Percentiles rank a stretch among this genome's conserved stretches.
Evolutionary conservation across 305 asterid species (phyloP).

Genomic region (Plantago coronopus): DNA sequence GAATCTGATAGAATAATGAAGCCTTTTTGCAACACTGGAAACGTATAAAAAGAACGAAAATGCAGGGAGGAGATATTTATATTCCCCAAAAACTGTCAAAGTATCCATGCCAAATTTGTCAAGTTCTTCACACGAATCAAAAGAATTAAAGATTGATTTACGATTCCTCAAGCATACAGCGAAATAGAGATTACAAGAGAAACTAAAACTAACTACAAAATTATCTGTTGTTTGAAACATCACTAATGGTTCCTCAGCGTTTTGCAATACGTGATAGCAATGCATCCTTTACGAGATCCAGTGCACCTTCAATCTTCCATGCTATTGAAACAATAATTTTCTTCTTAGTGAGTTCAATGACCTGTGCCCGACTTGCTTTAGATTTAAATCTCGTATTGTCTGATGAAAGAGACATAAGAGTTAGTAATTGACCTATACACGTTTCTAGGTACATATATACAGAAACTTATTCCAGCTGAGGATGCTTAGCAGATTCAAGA

Average conservation of each 20-base stretch:
- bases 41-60: too few species aligned
- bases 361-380: constrained; percentile 31
- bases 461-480: neutral
- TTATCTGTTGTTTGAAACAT: constrained; percentile 12
- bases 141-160: constrained; percentile 10
- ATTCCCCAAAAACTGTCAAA: too few species aligned
- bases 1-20: too few species aligned
- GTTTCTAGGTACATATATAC: neutral
- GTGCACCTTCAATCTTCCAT: constrained; percentile 9
- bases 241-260: constrained; percentile 6
- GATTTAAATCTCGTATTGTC: constrained; percentile 36
- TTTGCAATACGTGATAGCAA: neutral
- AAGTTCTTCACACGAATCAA: neutral
- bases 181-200: neutral
- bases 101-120: neutral
- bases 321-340: constrained; percentile 20
- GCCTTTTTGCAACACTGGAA: too few species aligned
- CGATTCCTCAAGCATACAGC: constrained; percentile 7
- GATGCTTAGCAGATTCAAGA: neutral
- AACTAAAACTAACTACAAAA: constrained; percentile 19
- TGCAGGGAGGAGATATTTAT: neutral
- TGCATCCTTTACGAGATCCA: too few species aligned
- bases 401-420: constrained; percentile 18
- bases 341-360: constrained; percentile 28
- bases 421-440: neutral